These are phyloP conservation scores for Coniochaeta hoffmannii DNA, from an alignment of 2,329 filamentous ascomycete genomes.

Conservation along the genomic window DNA sequence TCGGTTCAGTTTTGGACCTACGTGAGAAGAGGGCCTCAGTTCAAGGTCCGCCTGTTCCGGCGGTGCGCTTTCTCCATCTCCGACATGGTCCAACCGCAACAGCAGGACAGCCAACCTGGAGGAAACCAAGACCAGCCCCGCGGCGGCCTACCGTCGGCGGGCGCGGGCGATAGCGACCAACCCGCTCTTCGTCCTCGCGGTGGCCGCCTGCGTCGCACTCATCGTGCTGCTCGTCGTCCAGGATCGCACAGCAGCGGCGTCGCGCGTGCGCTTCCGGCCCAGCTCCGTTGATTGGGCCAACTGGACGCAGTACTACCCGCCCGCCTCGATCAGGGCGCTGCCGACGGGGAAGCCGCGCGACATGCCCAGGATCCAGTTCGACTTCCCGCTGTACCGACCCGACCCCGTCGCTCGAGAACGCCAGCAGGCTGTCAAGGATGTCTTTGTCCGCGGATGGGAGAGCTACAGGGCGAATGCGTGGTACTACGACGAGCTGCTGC, in stretches of 20 bases:
- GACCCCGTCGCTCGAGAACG: conserved; percentile 19
- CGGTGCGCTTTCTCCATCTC: background rate
- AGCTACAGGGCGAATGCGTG: conserved; percentile 46
- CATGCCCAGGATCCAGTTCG: conserved; percentile 34
- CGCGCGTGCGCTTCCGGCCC: background rate
- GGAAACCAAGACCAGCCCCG: background rate
- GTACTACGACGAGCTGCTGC: conserved; percentile 45
- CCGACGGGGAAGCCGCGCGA: conserved; percentile 23
- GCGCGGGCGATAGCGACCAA: background rate
- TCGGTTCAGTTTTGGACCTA: too few species aligned
- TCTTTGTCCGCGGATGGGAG: conserved; percentile 37
- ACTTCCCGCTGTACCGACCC: conserved; percentile 12
- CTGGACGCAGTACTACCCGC: conserved; percentile 1
- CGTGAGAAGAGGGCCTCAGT: too few species aligned
- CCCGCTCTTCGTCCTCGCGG: background rate
- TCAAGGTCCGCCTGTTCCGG: background rate
- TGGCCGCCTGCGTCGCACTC: background rate
- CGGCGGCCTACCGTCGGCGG: background rate
- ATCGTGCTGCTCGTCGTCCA: background rate
- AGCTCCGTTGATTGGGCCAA: conserved; percentile 1
- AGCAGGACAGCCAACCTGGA: background rate
- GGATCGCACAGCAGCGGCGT: background rate
- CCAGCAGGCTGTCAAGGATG: conserved; percentile 26
- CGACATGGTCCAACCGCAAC: background rate
- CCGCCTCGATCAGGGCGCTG: conserved; percentile 13